Conservation (phyloP, 495 filamentous ascomycete genomes). For the Melanomma pulvis-pyrius region DNA sequence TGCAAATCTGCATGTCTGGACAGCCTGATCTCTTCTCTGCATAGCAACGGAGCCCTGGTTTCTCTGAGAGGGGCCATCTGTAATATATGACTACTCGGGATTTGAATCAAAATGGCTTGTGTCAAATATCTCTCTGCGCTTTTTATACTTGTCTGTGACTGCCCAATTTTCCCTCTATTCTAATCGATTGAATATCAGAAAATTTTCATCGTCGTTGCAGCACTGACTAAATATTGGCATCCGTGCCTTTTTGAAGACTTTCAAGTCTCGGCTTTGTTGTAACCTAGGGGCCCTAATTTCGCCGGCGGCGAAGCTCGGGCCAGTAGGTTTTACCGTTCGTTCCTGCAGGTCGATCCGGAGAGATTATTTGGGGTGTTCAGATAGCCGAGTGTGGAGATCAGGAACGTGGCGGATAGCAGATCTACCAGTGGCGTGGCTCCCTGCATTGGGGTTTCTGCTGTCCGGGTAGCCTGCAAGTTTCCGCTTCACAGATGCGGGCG, state of each 20-base stretch:
- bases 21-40: conserved; percentile 33
- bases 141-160: neutral
- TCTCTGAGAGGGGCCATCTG: conserved; percentile 23
- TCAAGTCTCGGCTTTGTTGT: neutral
- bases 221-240: too few species aligned
- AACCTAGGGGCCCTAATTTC: neutral
- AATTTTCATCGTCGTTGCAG: too few species aligned
- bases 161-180: neutral
- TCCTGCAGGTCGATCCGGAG: conserved; percentile 27
- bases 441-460: neutral
- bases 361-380: neutral
- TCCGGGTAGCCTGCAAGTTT: neutral
- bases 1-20: conserved; percentile 28
- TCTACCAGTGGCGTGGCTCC: neutral
- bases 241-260: too few species aligned
- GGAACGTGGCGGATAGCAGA: conserved; percentile 12
- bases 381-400: conserved; percentile 11
- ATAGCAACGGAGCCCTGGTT: conserved; percentile 38
- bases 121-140: conserved; percentile 13
- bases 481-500: neutral
- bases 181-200: neutral
- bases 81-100: conserved; percentile 29
- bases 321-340: conserved; percentile 5
- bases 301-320: conserved; percentile 3
- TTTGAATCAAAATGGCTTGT: conserved; percentile 27